A percentile compares a stretch with the other conserved stretches of the same genome.
Conservation (phyloP, 208 protist genomes). For the Borovskyia barvae region DNA sequence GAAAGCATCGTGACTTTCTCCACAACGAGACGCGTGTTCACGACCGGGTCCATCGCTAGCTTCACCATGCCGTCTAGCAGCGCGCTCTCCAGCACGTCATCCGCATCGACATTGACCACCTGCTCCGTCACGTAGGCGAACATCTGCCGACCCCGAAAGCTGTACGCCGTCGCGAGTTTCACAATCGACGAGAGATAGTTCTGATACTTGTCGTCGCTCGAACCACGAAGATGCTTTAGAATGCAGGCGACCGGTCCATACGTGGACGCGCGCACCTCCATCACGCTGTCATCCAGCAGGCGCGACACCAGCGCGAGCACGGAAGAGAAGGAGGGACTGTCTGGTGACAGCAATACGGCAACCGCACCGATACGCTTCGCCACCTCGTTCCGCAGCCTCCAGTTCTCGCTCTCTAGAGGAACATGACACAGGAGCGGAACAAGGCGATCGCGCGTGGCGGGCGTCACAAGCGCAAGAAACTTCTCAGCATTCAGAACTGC, state of each 20-base stretch:
- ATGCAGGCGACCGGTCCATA: slow-evolving; percentile 78
- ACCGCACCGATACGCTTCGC: slow-evolving; percentile 84
- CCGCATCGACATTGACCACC: slow-evolving; percentile 59
- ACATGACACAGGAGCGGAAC: slow-evolving; percentile 76
- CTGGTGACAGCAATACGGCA: slow-evolving; percentile 66
- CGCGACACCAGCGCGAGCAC: slow-evolving; percentile 73
- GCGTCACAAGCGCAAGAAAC: slow-evolving; percentile 76
- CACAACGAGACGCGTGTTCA: slow-evolving; percentile 88
- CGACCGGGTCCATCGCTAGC: slow-evolving; percentile 77
- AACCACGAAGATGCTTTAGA: slow-evolving; percentile 55
- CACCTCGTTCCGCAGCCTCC: slow-evolving; percentile 92
- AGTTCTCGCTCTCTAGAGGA: slow-evolving; percentile 92
- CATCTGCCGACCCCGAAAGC: slow-evolving; percentile 87
- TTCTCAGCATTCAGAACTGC: slow-evolving; percentile 81
- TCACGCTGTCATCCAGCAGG: slow-evolving; percentile 89
- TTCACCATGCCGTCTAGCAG: slow-evolving; percentile 59
- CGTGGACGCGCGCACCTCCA: slow-evolving; percentile 82
- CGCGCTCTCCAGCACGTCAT: slow-evolving; percentile 64
- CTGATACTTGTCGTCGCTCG: slow-evolving; percentile 31
- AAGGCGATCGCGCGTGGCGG: slow-evolving; percentile 59
- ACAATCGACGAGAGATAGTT: slow-evolving; percentile 69
- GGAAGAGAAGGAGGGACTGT: slow-evolving; percentile 37
- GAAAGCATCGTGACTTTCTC: slow-evolving; percentile 53
- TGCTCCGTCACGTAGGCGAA: slow-evolving; percentile 87
- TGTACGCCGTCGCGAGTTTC: slow-evolving; percentile 65